These are phyloP conservation scores for Grigorovia yakushimaensis DNA, from an alignment of 805 yeast species.

Conservation along the genomic window DNA sequence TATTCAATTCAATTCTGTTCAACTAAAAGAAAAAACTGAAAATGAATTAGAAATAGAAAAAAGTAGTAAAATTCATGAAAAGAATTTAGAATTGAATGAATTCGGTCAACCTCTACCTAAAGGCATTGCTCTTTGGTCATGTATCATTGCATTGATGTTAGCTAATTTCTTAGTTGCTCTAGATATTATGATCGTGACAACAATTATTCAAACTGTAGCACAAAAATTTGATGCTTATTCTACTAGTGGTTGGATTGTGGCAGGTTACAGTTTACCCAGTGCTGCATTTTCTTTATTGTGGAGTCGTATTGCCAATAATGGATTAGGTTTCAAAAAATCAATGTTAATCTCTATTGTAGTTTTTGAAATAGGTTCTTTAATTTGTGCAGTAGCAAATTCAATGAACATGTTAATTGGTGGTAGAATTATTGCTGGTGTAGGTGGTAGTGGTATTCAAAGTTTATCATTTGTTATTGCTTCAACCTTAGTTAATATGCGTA, in stretches of 20 bases:
- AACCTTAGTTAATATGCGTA: slow-evolving; percentile 17
- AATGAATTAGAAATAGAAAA: background rate
- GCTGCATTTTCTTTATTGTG: slow-evolving; percentile 46
- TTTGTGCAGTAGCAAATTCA: slow-evolving; percentile 43
- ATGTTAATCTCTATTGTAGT: slow-evolving; percentile 39
- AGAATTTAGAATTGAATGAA: background rate
- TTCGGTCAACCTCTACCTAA: slow-evolving; percentile 5
- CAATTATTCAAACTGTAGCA: slow-evolving; percentile 42
- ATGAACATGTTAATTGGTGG: slow-evolving; percentile 63
- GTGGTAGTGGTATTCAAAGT: slow-evolving; percentile 63
- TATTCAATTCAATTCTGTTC: too few species aligned
- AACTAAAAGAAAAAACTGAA: background rate
- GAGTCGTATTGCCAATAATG: slow-evolving; percentile 43
- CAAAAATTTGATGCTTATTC: slow-evolving; percentile 39
- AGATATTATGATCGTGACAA: slow-evolving; percentile 51
- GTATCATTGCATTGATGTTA: slow-evolving; percentile 13
- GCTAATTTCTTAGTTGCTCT: slow-evolving; percentile 35
- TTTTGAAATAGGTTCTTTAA: slow-evolving; percentile 54
- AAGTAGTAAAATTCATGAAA: background rate
- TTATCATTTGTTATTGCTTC: slow-evolving; percentile 47
- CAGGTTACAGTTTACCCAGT: slow-evolving; percentile 46
- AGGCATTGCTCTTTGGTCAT: slow-evolving; percentile 8
- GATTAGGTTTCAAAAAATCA: slow-evolving; percentile 47
- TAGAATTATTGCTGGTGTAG: slow-evolving; percentile 60
- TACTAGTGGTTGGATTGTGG: slow-evolving; percentile 48